These are phyloP conservation scores for Starmerella vaccinii DNA, from an alignment of 805 yeast species.

Conservation along the genomic window DNA sequence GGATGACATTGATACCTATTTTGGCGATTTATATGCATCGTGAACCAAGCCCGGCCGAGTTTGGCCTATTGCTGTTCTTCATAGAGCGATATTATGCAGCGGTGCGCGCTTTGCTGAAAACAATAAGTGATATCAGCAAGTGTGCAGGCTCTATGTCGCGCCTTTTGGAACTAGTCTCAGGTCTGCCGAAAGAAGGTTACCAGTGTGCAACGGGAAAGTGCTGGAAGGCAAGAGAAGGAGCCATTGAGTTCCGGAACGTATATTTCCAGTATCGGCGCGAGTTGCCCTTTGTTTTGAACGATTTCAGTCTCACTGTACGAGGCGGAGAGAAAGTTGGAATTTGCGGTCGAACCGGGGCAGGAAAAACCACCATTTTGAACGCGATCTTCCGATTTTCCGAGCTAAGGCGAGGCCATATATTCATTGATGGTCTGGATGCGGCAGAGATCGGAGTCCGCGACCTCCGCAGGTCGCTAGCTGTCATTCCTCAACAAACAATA, in stretches of 20 bases:
- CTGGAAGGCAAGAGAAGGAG: not conserved
- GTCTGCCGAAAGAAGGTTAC: conserved; percentile 35
- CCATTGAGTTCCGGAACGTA: too few species aligned
- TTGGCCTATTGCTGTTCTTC: not conserved
- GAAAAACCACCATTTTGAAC: conserved; percentile 66
- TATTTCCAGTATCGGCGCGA: conserved; percentile 52
- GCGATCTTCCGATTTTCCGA: conserved; percentile 63
- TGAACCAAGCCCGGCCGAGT: not conserved
- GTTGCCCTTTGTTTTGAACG: conserved; percentile 55
- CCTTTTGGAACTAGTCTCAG: not conserved
- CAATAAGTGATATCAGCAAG: not conserved
- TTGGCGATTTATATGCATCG: not conserved
- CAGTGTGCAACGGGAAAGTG: not conserved
- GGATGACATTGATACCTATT: not conserved
- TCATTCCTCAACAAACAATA: conserved; percentile 86
- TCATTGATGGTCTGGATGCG: conserved; percentile 62
- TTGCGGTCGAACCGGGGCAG: conserved; percentile 88
- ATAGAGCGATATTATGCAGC: not conserved
- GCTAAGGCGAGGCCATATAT: conserved; percentile 42
- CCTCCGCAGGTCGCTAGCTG: conserved; percentile 61
- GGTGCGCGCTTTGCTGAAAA: conserved; percentile 38
- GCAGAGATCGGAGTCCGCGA: conserved; percentile 53
- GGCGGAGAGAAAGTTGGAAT: conserved; percentile 67
- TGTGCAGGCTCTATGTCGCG: not conserved
- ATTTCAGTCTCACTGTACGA: conserved; percentile 41